Conservation (phyloP, 805 yeast species). For the Candida nitratophila region DNA sequence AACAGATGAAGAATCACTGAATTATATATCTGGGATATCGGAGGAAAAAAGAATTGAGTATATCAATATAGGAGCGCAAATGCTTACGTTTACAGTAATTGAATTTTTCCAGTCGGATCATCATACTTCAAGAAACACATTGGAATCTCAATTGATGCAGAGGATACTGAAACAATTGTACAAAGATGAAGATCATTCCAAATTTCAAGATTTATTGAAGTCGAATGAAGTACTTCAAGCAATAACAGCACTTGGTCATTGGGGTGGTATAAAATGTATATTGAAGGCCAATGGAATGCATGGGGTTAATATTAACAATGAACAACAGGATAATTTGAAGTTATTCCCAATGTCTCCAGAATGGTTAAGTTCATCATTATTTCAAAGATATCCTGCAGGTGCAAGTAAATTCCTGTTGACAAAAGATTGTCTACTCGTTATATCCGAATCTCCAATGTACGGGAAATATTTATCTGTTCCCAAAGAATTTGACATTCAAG, state of each 20-base stretch:
- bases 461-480: conserved; percentile 35
- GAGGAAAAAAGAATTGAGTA: conserved; percentile 23
- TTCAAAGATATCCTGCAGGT: conserved; percentile 46
- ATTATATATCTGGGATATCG: conserved; percentile 22
- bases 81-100: conserved; percentile 39
- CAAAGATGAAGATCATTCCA: background rate
- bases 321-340: background rate
- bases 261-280: conserved; percentile 47
- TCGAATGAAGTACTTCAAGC: conserved; percentile 21
- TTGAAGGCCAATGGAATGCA: conserved; percentile 33
- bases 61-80: conserved; percentile 33
- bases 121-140: conserved; percentile 29
- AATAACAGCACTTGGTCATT: conserved; percentile 44
- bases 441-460: conserved; percentile 29
- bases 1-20: conserved; percentile 26
- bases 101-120: conserved; percentile 52
- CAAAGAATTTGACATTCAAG: conserved; percentile 14
- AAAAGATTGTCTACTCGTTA: conserved; percentile 29
- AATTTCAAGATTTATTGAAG: background rate
- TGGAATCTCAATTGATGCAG: conserved; percentile 39
- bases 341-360: conserved; percentile 34
- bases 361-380: conserved; percentile 32
- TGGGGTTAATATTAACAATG: conserved; percentile 27
- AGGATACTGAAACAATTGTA: conserved; percentile 29
- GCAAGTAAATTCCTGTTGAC: conserved; percentile 39